Evolutionary conservation across 2,329 filamentous ascomycete species (phyloP), one percentile per base, ranked within the genome.

Genomic region (Cryphonectria nitschkei): DNA sequence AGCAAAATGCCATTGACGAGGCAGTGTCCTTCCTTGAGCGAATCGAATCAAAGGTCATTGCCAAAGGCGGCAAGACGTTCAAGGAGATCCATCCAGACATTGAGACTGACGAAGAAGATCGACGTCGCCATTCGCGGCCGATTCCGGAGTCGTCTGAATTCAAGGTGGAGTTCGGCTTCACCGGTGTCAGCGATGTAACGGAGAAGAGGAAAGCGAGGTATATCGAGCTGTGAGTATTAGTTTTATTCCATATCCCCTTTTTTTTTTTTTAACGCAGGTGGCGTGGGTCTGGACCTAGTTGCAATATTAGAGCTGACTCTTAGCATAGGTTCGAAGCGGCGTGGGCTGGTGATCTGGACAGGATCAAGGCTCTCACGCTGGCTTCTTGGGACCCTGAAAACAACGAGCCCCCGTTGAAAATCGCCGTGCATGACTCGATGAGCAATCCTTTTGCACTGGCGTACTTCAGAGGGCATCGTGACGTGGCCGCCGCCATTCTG

Each of bases 301-400:
- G 11, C 2, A 16, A 32, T 3, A 34, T 19, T 13, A 58, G 14
- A n/a, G n/a, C 78, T 80, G 63, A 81, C 72, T 29, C 13, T 8
- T 8, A 14, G n/a, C 8, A 69, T 13, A 89, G 87, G 9, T 92
- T 93, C 77, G 89, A 95, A 76, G 92, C 92, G 50, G 89, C 89
- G 5, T 96, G 92, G 92, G 75, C 76, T 5, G 91, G 90, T n/a
- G 88, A 96, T 74, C 74, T 92, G 0, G 83, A 88, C 1, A 88
- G 82, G 3, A 88, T 95, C 79, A 93, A 92, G 76, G 79, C 81
- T 19, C 81, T 93, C 52, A 92, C 90, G 1, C 80, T 93, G 29
- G 81, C 84, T 14, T 80, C 86, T 1, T 92, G 90, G 87, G 85
- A 87, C 16, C 77, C 82, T 5, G 81, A 86, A 7, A 80, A 85